A percentile compares a stretch with the other conserved stretches of the same genome.
phyloP scores from a whole-genome alignment of 257 asterid genomes.

The Scutellaria baicalensis region DNA sequence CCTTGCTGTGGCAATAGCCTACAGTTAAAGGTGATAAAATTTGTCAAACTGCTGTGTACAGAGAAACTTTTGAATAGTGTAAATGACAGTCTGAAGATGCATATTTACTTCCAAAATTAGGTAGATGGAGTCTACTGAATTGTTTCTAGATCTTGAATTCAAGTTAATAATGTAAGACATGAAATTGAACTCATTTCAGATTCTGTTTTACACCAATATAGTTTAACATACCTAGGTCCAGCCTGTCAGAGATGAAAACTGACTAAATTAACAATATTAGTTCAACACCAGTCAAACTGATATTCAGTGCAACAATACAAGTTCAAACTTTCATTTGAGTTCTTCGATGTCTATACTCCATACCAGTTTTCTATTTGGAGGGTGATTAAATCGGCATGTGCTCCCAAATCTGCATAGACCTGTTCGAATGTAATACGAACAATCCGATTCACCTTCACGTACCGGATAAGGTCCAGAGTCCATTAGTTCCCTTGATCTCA shows the following conservation, averaged over 20 bases:
- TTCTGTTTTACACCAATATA: not conserved
- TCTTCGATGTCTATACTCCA: conserved; percentile 5
- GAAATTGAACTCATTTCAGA: not conserved
- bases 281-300: not conserved
- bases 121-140: not conserved
- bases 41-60: not conserved
- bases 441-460: conserved; percentile 85
- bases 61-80: not conserved
- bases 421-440: conserved; percentile 81
- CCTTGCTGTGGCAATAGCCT: conserved; percentile 89
- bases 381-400: conserved; percentile 86
- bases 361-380: conserved; percentile 74
- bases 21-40: conserved; percentile 12
- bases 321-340: not conserved
- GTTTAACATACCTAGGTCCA: not conserved
- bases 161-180: conserved; percentile 1
- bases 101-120: not conserved
- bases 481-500: conserved; percentile 63
- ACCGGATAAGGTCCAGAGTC: conserved; percentile 74
- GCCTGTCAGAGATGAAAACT: not conserved
- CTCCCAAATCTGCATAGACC: conserved; percentile 88
- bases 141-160: not conserved
- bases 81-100: conserved; percentile 1
- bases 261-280: not conserved
- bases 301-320: not conserved